A percentile compares a stretch with the other conserved stretches of the same genome.
Evolutionary conservation across 371 early-diverging fungal species (phyloP).

Genomic region (Massospora cicadina): DNA sequence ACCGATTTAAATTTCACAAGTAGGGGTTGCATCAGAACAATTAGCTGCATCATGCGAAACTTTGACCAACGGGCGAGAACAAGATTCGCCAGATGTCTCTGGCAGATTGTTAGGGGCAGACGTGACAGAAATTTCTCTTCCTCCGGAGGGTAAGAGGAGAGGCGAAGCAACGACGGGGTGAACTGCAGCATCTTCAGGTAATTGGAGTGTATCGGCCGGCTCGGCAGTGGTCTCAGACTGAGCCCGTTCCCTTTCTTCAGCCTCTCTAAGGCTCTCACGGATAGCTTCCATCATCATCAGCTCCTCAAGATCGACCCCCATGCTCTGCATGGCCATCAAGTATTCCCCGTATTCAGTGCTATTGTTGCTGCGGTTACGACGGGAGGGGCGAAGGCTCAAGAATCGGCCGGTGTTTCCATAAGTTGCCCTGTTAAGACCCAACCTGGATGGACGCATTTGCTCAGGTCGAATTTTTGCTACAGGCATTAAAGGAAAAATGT

Average conservation of each 20-base stretch:
- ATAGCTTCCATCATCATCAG: slow-evolving; percentile 85
- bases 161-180: background rate
- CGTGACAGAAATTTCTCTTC: background rate
- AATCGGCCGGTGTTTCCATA: slow-evolving; percentile 1
- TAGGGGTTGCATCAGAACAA: background rate
- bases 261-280: slow-evolving; percentile 45
- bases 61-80: background rate
- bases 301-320: slow-evolving; percentile 73
- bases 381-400: slow-evolving; percentile 9
- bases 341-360: slow-evolving; percentile 36
- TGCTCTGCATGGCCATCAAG: slow-evolving; percentile 38
- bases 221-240: background rate
- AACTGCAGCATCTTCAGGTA: background rate
- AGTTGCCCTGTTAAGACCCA: background rate
- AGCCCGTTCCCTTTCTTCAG: slow-evolving; percentile 21
- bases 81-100: background rate
- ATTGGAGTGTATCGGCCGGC: background rate
- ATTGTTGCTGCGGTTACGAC: slow-evolving; percentile 22
- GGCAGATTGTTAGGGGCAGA: background rate
- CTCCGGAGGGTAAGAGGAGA: background rate
- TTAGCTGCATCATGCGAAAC: background rate
- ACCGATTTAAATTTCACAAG: background rate
- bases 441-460: background rate
- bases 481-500: background rate
- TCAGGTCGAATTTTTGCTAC: slow-evolving; percentile 4